Evolutionary conservation across 2,329 filamentous ascomycete species (phyloP).

Genomic region (Cercospora sp.): DNA sequence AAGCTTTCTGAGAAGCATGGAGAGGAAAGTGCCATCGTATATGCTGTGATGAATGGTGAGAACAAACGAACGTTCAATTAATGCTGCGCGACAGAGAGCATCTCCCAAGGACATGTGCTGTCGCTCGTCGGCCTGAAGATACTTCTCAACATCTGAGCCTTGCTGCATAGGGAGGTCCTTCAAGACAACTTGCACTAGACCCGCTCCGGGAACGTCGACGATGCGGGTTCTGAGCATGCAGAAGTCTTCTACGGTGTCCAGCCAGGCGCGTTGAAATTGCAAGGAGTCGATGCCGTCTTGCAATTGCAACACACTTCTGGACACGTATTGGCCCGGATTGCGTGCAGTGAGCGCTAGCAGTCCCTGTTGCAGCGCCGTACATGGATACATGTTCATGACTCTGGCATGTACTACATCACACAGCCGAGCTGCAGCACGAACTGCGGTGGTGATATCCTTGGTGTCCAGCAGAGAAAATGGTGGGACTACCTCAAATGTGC

Average conservation of each 20-base stretch:
- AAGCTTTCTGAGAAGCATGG: slow-evolving; percentile 4
- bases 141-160: slow-evolving; percentile 35
- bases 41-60: slow-evolving; percentile 24
- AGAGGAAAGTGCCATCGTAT: slow-evolving; percentile 10
- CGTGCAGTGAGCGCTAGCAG: slow-evolving; percentile 56
- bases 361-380: slow-evolving; percentile 21
- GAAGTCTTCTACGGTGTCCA: neutral
- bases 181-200: slow-evolving; percentile 31
- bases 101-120: slow-evolving; percentile 44
- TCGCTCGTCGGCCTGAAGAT: slow-evolving; percentile 40
- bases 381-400: slow-evolving; percentile 55
- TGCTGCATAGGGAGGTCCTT: slow-evolving; percentile 36
- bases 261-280: slow-evolving; percentile 39
- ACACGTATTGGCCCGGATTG: slow-evolving; percentile 54
- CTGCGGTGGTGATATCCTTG: neutral
- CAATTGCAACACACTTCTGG: slow-evolving; percentile 38
- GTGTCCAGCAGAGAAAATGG: slow-evolving; percentile 12
- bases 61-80: slow-evolving; percentile 22
- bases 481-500: neutral
- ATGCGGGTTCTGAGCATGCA: slow-evolving; percentile 6
- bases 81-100: slow-evolving; percentile 49
- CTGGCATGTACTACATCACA: slow-evolving; percentile 19
- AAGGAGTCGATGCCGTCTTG: slow-evolving; percentile 34
- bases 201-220: slow-evolving; percentile 9
- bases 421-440: slow-evolving; percentile 4